Conservation (phyloP, 495 filamentous ascomycete species). For the Polyplosphaeria fusca region DNA sequence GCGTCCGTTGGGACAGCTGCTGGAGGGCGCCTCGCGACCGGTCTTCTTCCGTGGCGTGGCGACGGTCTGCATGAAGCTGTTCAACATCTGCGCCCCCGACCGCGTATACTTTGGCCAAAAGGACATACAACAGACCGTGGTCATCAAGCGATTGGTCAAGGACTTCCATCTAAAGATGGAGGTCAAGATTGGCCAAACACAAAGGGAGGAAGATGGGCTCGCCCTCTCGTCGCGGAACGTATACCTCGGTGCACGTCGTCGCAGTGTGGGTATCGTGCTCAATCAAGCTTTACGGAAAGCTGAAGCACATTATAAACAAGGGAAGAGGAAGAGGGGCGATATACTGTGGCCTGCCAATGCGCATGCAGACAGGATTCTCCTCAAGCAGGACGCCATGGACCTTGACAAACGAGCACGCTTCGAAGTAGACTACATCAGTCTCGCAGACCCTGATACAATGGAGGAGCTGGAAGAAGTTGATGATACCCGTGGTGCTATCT, state of each 20-base stretch:
- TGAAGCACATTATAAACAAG: constrained; percentile 61
- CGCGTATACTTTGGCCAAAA: constrained; percentile 97
- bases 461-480: constrained; percentile 68
- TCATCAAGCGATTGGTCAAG: constrained; percentile 79
- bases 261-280: constrained; percentile 68
- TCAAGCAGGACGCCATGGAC: constrained; percentile 61
- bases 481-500: constrained; percentile 65
- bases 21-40: constrained; percentile 84
- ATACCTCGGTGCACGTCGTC: constrained; percentile 75
- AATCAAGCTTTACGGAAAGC: constrained; percentile 64
- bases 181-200: constrained; percentile 69
- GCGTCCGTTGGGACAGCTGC: constrained; percentile 71
- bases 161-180: constrained; percentile 83
- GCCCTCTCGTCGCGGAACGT: constrained; percentile 95
- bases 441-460: constrained; percentile 77
- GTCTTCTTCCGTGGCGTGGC: constrained; percentile 96
- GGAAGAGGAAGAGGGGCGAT: constrained; percentile 55
- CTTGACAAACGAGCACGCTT: constrained; percentile 63
- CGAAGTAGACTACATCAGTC: constrained; percentile 85
- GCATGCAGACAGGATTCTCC: constrained; percentile 49
- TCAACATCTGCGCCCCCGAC: constrained; percentile 86
- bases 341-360: constrained; percentile 65
- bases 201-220: constrained; percentile 77
- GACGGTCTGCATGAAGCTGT: constrained; percentile 94
- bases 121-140: constrained; percentile 91